Evolutionary conservation across 345 rosid species (phyloP).

Genomic region (Moricandia arvensis): DNA sequence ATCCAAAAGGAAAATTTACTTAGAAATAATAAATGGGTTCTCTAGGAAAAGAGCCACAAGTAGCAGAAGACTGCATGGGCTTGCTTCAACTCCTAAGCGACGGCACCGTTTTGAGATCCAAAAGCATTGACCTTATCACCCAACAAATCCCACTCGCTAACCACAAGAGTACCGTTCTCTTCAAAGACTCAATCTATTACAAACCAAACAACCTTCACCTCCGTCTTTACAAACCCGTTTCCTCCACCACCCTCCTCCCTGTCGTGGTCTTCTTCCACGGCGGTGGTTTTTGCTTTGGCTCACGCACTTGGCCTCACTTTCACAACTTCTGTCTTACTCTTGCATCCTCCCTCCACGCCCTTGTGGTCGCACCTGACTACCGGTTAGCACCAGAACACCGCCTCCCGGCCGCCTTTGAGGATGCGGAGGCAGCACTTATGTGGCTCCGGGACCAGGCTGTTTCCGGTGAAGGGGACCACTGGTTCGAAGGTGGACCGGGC

Average conservation of each 20-base stretch:
- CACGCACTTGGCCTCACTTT: constrained; percentile 67
- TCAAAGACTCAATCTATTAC: constrained; percentile 59
- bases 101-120: constrained; percentile 57
- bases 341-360: constrained; percentile 54
- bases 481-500: constrained; percentile 36
- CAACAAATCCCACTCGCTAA: constrained; percentile 33
- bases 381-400: constrained; percentile 79
- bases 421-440: constrained; percentile 41
- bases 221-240: constrained; percentile 60
- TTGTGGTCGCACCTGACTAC: constrained; percentile 69
- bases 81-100: constrained; percentile 59
- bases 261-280: constrained; percentile 62
- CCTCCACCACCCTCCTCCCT: constrained; percentile 28
- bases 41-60: constrained; percentile 50
- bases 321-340: constrained; percentile 71
- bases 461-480: constrained; percentile 39
- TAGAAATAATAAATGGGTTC: constrained; percentile 45
- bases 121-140: constrained; percentile 35
- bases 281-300: constrained; percentile 86
- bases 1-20: constrained; percentile 1
- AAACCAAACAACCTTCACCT: constrained; percentile 51
- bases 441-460: constrained; percentile 56
- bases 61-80: constrained; percentile 68
- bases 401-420: constrained; percentile 79
- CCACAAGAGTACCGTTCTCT: constrained; percentile 42